Percentiles rank a stretch among this genome's conserved stretches.
These are phyloP conservation scores for Cyclotella sp. DNA, from an alignment of 108 stramenopile genomes.

Conservation along the genomic window DNA sequence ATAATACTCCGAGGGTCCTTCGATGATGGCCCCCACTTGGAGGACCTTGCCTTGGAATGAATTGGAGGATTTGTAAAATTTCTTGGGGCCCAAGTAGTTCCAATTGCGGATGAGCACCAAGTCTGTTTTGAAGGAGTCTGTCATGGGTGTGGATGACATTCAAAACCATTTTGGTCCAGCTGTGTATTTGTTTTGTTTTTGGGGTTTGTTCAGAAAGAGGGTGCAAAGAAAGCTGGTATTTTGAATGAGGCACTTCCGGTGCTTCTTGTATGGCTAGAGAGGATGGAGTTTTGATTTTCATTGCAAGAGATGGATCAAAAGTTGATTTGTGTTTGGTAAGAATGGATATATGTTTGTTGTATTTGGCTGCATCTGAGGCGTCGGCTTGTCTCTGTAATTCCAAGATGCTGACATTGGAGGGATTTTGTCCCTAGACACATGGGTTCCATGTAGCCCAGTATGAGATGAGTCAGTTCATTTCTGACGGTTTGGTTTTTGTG, in stretches of 20 bases:
- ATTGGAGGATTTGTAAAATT: slow-evolving; percentile 95
- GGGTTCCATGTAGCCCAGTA: slow-evolving; percentile 84
- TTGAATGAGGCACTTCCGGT: slow-evolving; percentile 16
- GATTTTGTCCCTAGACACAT: slow-evolving; percentile 64
- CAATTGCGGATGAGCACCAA: slow-evolving; percentile 83
- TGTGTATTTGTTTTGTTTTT: slow-evolving; percentile 49
- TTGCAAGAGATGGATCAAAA: slow-evolving; percentile 14
- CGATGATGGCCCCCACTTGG: slow-evolving; percentile 91
- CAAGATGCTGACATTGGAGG: slow-evolving; percentile 31
- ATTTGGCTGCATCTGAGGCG: slow-evolving; percentile 46
- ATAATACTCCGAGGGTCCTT: slow-evolving; percentile 85
- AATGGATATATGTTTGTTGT: slow-evolving; percentile 31
- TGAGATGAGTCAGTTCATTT: slow-evolving; percentile 75
- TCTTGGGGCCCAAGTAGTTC: slow-evolving; percentile 94
- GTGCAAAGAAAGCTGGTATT: slow-evolving; percentile 37
- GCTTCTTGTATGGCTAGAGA: slow-evolving; percentile 32
- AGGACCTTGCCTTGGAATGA: slow-evolving; percentile 51
- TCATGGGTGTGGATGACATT: slow-evolving; percentile 69
- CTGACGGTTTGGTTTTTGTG: slow-evolving; percentile 6
- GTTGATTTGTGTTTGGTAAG: not conserved
- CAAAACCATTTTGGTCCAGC: slow-evolving; percentile 83
- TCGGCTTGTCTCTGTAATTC: slow-evolving; percentile 55
- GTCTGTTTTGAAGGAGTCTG: slow-evolving; percentile 68
- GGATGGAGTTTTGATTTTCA: slow-evolving; percentile 41
- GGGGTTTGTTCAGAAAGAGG: slow-evolving; percentile 58